Evolutionary conservation across 2,329 filamentous ascomycete genomes (phyloP), one percentile per base, ranked within the genome.

Genomic region (Capronia coronata): DNA sequence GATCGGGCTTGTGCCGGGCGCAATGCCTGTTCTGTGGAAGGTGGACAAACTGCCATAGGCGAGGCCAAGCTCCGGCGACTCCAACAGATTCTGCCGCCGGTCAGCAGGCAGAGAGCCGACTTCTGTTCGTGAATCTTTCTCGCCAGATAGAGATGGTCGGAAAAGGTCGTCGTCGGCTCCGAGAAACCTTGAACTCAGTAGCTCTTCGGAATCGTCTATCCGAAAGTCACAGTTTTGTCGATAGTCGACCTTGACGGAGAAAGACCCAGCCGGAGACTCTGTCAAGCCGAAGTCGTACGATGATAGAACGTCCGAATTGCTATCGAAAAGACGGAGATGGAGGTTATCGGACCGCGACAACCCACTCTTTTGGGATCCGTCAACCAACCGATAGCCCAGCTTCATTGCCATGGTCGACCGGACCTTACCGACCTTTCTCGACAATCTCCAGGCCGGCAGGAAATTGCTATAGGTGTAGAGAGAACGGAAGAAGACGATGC

Each of bases 121-220:
- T 55, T 59, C 59, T 5, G 58, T 50, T 42, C 52, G 49, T 37
- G 54, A 51, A 55, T 62, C 55, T 30, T 63, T 60, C 46, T 79
- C 75, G 52, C 77, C 77, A 4, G 80, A 77, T 14, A 93, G 68
- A 1, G 87, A 90, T 7, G 89, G 89, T 53, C 82, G 81, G 65
- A 94, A 94, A 62, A 87, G 87, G 52, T 87, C 82, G 64, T 95
- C 89, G 64, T 95, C 90, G 30, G 88, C 79, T 11, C 87, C 89
- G 79, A 95, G 89, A 63, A 97, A 95, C 25, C 88, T 84, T 11
- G 91, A 96, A 69, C 90, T 95, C 37, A 97, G 70, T 7, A 97
- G 71, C 3, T 90, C 84, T 68, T 97, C 93, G 0, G 89, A 86
- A 67, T 96, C 88, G 61, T 94, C 91, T 32, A 97, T 82, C 39